Evolutionary conservation across 2,329 filamentous ascomycete genomes (phyloP).

Genomic region (Zasmidium cellare): DNA sequence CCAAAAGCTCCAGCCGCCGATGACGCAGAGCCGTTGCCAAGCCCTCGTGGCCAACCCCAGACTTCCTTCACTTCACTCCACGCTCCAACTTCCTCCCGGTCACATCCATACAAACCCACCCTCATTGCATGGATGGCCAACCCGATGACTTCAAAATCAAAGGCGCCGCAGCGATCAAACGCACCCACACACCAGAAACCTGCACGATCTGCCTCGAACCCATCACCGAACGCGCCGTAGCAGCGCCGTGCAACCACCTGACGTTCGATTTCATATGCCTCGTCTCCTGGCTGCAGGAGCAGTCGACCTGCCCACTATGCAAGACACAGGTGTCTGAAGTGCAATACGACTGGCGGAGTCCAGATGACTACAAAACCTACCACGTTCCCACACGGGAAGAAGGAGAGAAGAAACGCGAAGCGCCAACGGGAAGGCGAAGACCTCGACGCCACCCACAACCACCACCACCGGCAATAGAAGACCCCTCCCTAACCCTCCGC

Average conservation of each 20-base stretch:
- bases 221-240: conserved; percentile 70
- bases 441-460: conserved; percentile 1
- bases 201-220: conserved; percentile 87
- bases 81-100: background rate
- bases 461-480: background rate
- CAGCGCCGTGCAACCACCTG: conserved; percentile 74
- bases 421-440: background rate
- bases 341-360: conserved; percentile 62
- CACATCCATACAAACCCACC: too few species aligned
- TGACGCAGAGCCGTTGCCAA: background rate
- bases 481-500: conserved; percentile 57
- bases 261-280: conserved; percentile 87
- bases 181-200: conserved; percentile 41
- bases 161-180: conserved; percentile 21
- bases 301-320: conserved; percentile 77
- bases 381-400: conserved; percentile 13
- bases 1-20: background rate
- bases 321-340: conserved; percentile 56
- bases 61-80: background rate
- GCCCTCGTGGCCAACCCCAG: background rate
- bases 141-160: conserved; percentile 29
- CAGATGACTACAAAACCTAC: conserved; percentile 60
- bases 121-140: conserved; percentile 22
- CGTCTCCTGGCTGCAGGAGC: conserved; percentile 74
- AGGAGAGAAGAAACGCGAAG: conserved; percentile 2